A percentile compares a stretch with the other conserved stretches of the same genome.
phyloP scores from a whole-genome alignment of 305 asterid genomes.

The Ajuga reptans region DNA sequence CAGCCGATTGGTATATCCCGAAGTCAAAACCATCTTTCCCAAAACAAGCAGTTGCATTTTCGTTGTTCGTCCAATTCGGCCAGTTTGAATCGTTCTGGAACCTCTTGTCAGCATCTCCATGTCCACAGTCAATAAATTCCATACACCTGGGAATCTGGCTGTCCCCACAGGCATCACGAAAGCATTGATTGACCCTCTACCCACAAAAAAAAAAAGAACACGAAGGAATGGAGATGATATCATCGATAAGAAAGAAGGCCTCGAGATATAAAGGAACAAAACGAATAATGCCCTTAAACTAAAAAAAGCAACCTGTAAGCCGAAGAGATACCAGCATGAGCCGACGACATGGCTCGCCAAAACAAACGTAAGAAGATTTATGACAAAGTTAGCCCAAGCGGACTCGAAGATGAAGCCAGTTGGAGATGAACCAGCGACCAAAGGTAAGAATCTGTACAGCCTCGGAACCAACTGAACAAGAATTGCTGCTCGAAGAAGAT shows the following conservation, averaged over 20 bases:
- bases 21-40: conserved; percentile 36
- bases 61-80: conserved; percentile 46
- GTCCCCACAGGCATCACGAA: conserved; percentile 55
- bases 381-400: conserved; percentile 72
- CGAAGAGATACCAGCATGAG: conserved; percentile 83
- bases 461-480: conserved; percentile 68
- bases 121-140: conserved; percentile 73
- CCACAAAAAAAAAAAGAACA: conserved; percentile 9
- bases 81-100: conserved; percentile 31
- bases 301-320: conserved; percentile 56
- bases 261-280: neutral
- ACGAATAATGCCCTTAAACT: neutral
- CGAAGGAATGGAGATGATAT: neutral
- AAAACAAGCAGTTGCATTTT: conserved; percentile 57
- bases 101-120: conserved; percentile 26
- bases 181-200: conserved; percentile 83
- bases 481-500: conserved; percentile 57
- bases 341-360: conserved; percentile 80
- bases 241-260: neutral
- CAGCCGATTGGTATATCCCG: conserved; percentile 62
- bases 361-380: conserved; percentile 58
- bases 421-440: conserved; percentile 64
- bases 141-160: conserved; percentile 27
- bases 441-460: conserved; percentile 60
- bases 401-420: conserved; percentile 78